phyloP scores from a whole-genome alignment of 768 basidiomycete species.

The Suillus subalutaceus region DNA sequence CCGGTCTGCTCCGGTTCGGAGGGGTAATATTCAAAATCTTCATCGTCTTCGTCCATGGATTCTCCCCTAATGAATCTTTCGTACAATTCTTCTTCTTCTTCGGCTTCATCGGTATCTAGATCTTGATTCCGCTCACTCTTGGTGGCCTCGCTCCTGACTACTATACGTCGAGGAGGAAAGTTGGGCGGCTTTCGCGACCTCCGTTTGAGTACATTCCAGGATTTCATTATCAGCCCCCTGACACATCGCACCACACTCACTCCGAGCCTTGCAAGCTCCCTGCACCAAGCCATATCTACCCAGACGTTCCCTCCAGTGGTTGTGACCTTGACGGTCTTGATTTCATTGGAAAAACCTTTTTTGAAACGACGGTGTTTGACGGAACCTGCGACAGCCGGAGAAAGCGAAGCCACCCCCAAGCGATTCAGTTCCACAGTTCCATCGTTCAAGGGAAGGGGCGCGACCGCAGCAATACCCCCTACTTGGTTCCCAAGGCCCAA shows the following conservation, averaged over 20 bases:
- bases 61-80: slow-evolving; percentile 64
- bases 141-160: slow-evolving; percentile 9
- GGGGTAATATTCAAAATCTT: slow-evolving; percentile 27
- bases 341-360: slow-evolving; percentile 54
- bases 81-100: slow-evolving; percentile 48
- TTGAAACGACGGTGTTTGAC: slow-evolving; percentile 26
- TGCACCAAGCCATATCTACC: slow-evolving; percentile 44
- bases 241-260: slow-evolving; percentile 32
- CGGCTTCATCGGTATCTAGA: slow-evolving; percentile 25
- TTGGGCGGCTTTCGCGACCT: slow-evolving; percentile 16
- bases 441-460: slow-evolving; percentile 19
- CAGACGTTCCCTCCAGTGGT: slow-evolving; percentile 41
- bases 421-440: slow-evolving; percentile 44
- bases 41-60: slow-evolving; percentile 50
- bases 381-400: slow-evolving; percentile 29
- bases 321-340: slow-evolving; percentile 42
- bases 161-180: not conserved
- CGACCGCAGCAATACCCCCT: slow-evolving; percentile 45
- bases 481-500: slow-evolving; percentile 78
- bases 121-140: slow-evolving; percentile 7
- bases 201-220: slow-evolving; percentile 21
- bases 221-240: slow-evolving; percentile 22
- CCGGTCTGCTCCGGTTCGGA: slow-evolving; percentile 19
- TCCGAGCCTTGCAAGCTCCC: slow-evolving; percentile 39
- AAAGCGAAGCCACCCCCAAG: slow-evolving; percentile 44